These are phyloP conservation scores for Mycena venus DNA, from an alignment of 768 basidiomycete genomes.

Conservation along the genomic window DNA sequence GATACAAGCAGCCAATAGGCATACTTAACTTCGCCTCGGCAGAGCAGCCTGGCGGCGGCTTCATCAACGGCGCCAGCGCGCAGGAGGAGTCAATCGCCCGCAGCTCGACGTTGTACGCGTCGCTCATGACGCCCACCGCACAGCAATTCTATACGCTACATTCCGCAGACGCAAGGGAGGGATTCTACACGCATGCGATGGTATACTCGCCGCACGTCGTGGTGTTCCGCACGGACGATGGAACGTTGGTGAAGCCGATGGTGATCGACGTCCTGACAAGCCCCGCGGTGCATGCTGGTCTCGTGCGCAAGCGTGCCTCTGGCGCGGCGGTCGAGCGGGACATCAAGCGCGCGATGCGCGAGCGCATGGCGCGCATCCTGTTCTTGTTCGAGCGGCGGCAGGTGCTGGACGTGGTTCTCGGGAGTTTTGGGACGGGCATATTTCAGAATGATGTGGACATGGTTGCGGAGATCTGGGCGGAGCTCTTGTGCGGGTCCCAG, in stretches of 20 bases:
- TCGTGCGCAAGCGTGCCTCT: neutral
- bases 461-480: constrained; percentile 74
- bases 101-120: constrained; percentile 76
- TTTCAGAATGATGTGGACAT: constrained; percentile 73
- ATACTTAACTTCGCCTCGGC: constrained; percentile 85
- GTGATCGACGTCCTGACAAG: constrained; percentile 63
- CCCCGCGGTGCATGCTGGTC: constrained; percentile 62
- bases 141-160: constrained; percentile 76
- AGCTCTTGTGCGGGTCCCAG: constrained; percentile 53
- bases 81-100: constrained; percentile 88
- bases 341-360: constrained; percentile 71
- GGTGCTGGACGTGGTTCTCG: constrained; percentile 71
- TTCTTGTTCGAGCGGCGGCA: constrained; percentile 72
- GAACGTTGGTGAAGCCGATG: constrained; percentile 58
- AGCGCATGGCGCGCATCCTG: constrained; percentile 79
- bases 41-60: constrained; percentile 73
- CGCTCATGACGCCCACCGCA: constrained; percentile 68
- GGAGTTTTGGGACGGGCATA: constrained; percentile 84
- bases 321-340: constrained; percentile 30
- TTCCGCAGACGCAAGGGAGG: constrained; percentile 57
- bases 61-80: constrained; percentile 78
- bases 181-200: constrained; percentile 72
- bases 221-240: constrained; percentile 61
- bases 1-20: constrained; percentile 58
- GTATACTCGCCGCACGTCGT: constrained; percentile 62